Evolutionary conservation across 306 rosid genomes (phyloP).

Genomic region (Vicia sativa): DNA sequence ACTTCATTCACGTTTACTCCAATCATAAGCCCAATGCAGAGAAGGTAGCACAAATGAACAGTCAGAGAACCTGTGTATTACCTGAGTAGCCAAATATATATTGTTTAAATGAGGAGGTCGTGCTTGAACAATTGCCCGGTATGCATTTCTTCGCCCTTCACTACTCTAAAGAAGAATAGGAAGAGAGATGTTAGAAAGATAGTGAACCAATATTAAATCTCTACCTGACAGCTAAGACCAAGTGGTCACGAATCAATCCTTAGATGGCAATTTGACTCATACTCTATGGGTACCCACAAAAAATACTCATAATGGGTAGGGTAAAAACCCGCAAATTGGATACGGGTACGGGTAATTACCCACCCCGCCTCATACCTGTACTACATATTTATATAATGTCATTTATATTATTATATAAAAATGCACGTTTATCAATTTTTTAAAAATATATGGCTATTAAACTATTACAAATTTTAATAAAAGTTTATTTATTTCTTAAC

Average conservation of each 20-base stretch:
- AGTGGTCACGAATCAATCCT: slow-evolving; percentile 5
- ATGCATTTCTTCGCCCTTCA: slow-evolving; percentile 90
- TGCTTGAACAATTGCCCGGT: slow-evolving; percentile 93
- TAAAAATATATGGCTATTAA: too few species aligned
- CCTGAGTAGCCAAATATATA: slow-evolving; percentile 98
- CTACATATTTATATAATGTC: too few species aligned
- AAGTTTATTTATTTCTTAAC: too few species aligned
- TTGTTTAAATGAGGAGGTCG: slow-evolving; percentile 90
- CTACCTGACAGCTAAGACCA: slow-evolving; percentile 21
- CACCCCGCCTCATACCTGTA: too few species aligned
- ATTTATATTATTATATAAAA: too few species aligned
- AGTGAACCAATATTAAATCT: slow-evolving; percentile 12
- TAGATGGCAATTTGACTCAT: too few species aligned
- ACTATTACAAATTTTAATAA: too few species aligned
- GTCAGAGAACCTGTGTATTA: slow-evolving; percentile 40
- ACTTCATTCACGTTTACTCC: not conserved
- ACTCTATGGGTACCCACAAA: too few species aligned
- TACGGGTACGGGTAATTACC: too few species aligned
- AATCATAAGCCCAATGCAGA: slow-evolving; percentile 15
- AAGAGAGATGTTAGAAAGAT: slow-evolving; percentile 25
- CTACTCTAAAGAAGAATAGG: slow-evolving; percentile 58
- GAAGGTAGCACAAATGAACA: slow-evolving; percentile 5
- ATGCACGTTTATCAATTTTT: too few species aligned
- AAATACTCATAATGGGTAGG: too few species aligned
- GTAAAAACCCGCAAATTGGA: too few species aligned